Base-by-base conservation (phyloP, 495 filamentous ascomycete species). In the Hamigera avellanea region DNA sequence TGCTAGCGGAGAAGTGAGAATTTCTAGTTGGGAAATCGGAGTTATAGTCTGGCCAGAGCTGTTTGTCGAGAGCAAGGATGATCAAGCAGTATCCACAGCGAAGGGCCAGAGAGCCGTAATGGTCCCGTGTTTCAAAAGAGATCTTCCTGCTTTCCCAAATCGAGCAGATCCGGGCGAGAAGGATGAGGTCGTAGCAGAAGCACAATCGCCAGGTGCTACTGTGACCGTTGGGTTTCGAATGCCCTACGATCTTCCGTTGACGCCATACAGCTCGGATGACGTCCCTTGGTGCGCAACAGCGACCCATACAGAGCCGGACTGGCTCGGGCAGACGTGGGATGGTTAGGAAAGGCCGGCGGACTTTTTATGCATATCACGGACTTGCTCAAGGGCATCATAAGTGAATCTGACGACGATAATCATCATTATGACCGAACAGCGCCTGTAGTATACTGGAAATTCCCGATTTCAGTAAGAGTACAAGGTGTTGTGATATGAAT, bases 21-120 rank as follows among this genome's bases (percentile, higher is more conserved):
- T 93, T 14, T 78, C 75, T 42, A 91, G 83, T 26, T 95, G 81
- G 59, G 87, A 95, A 54, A 71, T 86, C 29, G 87, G 87, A 0
- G 85, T 95, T 3, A 48, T 93, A 21, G 75, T 94, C 1, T 91
- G 86, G 83, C 88, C 88, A 2, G 72, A 57, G 26, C 52, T 95
- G 23, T 81, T 78, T 34, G 57, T 62, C 15, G 56, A 62, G 2
- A 47, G 36, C 10, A 13, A 32, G 3, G 17, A 6, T 32, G 41
- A 29, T 4, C 21, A 4, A n/a, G 13, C 14, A 33, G 12, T 17
- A 19, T 31, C 19, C 16, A 27, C 8, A 16, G 14, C 3, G 14
- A 8, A 4, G 13, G 28, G 8, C 21, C 45, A 8, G 37, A 18
- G 39, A 7, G 61, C 68, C 12, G 54, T 57, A 8, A 89, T 94